These are phyloP conservation scores for Mortierella hygrophila DNA, from an alignment of 192 early-diverging fungal genomes.

Conservation along the genomic window DNA sequence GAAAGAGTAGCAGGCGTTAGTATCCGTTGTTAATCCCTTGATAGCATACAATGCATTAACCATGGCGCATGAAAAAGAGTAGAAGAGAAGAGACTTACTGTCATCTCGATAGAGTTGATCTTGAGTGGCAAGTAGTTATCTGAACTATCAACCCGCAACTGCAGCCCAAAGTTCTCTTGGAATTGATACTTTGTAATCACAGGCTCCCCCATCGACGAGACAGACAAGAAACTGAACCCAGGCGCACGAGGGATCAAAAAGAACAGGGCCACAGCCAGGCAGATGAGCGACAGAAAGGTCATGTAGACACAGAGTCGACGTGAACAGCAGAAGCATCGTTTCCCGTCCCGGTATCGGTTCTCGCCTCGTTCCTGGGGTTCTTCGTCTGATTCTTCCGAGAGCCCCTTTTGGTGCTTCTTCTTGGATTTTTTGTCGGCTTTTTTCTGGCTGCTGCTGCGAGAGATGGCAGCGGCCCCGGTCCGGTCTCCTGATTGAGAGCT, in stretches of 20 bases:
- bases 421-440: background rate
- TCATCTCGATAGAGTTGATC: constrained; percentile 41
- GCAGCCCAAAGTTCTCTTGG: constrained; percentile 34
- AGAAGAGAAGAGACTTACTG: constrained; percentile 12
- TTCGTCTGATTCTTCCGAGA: constrained; percentile 29
- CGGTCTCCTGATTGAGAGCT: constrained; percentile 6
- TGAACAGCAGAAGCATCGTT: constrained; percentile 47
- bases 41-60: background rate
- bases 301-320: constrained; percentile 38
- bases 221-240: constrained; percentile 23
- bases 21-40: background rate
- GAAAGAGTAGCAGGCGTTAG: background rate
- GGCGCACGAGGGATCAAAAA: constrained; percentile 44
- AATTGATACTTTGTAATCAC: constrained; percentile 16
- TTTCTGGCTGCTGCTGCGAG: background rate
- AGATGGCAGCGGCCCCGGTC: background rate
- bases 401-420: background rate
- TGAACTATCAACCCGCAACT: constrained; percentile 38
- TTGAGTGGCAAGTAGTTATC: constrained; percentile 39
- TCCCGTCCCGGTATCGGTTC: constrained; percentile 16
- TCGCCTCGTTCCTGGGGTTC: constrained; percentile 46
- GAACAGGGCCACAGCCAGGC: constrained; percentile 20
- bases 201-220: constrained; percentile 26
- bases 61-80: background rate
- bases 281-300: constrained; percentile 24